Conservation (phyloP, 176 grass and related monocot species). For the Ananas comosus region DNA sequence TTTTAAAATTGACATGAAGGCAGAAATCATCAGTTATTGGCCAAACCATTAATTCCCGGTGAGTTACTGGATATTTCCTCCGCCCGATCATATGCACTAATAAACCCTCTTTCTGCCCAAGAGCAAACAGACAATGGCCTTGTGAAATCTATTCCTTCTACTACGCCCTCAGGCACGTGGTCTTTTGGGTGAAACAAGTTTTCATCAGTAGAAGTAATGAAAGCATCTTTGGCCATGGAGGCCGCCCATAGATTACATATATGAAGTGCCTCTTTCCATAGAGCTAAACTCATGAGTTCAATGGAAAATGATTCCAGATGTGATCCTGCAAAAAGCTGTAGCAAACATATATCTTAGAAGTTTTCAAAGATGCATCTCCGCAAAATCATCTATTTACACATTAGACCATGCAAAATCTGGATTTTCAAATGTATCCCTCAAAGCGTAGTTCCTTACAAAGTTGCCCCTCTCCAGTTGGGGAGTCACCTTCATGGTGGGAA, state of each 20-base stretch:
- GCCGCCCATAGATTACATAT: slow-evolving; percentile 34
- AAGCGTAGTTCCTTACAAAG: no score
- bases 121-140: slow-evolving; percentile 26
- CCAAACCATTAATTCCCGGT: slow-evolving; percentile 35
- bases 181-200: slow-evolving; percentile 21
- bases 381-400: not conserved
- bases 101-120: slow-evolving; percentile 61
- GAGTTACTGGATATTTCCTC: slow-evolving; percentile 51
- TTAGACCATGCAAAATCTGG: not conserved
- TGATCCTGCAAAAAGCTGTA: slow-evolving; percentile 38
- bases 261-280: slow-evolving; percentile 53
- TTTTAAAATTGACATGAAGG: not conserved
- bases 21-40: slow-evolving; percentile 2
- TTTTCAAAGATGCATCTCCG: not conserved
- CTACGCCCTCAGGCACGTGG: slow-evolving; percentile 15
- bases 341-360: slow-evolving; percentile 10
- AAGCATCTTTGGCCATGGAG: slow-evolving; percentile 14
- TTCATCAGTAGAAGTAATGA: slow-evolving; percentile 1
- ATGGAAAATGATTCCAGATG: slow-evolving; percentile 55
- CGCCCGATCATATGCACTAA: slow-evolving; percentile 56
- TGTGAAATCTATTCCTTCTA: slow-evolving; percentile 36
- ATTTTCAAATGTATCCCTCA: no score
- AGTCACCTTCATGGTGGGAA: no score
- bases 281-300: slow-evolving; percentile 51
- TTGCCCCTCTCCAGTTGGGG: no score